These are phyloP conservation scores for Saccharomycopsis guyanensis DNA, from an alignment of 805 yeast species.

Conservation along the genomic window DNA sequence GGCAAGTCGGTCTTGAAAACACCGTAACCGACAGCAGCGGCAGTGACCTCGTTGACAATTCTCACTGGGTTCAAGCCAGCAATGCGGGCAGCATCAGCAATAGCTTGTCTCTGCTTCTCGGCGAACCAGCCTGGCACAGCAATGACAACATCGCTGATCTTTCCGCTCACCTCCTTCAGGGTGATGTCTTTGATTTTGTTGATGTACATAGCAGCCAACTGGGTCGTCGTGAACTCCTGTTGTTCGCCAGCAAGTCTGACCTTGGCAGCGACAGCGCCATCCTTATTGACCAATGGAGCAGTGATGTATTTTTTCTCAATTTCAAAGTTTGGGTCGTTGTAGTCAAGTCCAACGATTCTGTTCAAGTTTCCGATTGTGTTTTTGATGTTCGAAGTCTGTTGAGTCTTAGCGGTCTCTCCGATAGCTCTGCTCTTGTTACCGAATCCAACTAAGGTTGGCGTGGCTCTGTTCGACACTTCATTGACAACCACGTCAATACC, in stretches of 20 bases:
- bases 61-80: slow-evolving; percentile 98
- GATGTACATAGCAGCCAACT: slow-evolving; percentile 91
- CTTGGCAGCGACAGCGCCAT: slow-evolving; percentile 76
- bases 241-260: slow-evolving; percentile 78
- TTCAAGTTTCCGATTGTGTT: slow-evolving; percentile 94
- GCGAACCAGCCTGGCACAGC: slow-evolving; percentile 98
- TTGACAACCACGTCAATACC: slow-evolving; percentile 98
- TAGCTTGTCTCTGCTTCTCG: slow-evolving; percentile 93
- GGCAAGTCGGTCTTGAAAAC: slow-evolving; percentile 96
- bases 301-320: slow-evolving; percentile 70
- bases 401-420: slow-evolving; percentile 94
- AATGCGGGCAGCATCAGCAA: slow-evolving; percentile 88
- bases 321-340: slow-evolving; percentile 67
- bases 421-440: slow-evolving; percentile 83
- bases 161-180: slow-evolving; percentile 71
- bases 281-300: slow-evolving; percentile 56
- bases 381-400: slow-evolving; percentile 92
- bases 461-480: slow-evolving; percentile 96
- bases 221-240: slow-evolving; percentile 76
- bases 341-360: slow-evolving; percentile 79
- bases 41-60: slow-evolving; percentile 94
- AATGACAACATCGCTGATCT: slow-evolving; percentile 79
- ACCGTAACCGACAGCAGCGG: slow-evolving; percentile 99
- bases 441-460: slow-evolving; percentile 89
- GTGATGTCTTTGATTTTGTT: slow-evolving; percentile 82